Evolutionary conservation across 148 eudicot genomes (phyloP), one percentile per base, ranked within the genome.

Genomic region (Amaranthus cruentus): DNA sequence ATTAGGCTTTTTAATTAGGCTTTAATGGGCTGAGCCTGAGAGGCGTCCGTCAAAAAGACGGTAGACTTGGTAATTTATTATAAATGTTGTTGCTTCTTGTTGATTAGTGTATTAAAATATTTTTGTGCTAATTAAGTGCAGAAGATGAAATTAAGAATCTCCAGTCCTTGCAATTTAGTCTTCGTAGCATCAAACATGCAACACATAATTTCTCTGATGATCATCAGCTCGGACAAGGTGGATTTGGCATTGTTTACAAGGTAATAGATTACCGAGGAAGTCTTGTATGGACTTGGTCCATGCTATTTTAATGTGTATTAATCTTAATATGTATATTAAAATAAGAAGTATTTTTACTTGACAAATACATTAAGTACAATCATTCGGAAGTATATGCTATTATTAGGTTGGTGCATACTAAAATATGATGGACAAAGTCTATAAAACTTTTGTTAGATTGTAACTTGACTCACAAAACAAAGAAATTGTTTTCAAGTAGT

Each of bases 101-200:
- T 18, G 7, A 9, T 21, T 2, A 54, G 5, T 49, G 6, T 13
- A n/a, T 9, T 18, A 58, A 28, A 28, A 1, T 28, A 0, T 28
- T 28, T 47, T 42, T 9, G 62, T 49, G 48, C 4, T 11, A 55
- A 11, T 0, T 15, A 28, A 21, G 42, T 43, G 21, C 51, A 79
- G 81, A 74, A 74, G 74, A 79, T 6, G 81, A 79, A 49, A 55
- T 61, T 9, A 64, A 74, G 49, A 68, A 73, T 12, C 52, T 79
- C 2, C 43, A 62, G 7, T 73, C 81, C 9, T 70, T 75, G 14
- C 77, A 66, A 3, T 75, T 75, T 10, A 48, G 43, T 21, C 46
- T 66, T 0, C 6, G 50, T 13, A 14, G 63, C 9, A 55, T 75
- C 1, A 66, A 56, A 48, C 4, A 43, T 4, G 71, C 77, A 6